Evolutionary conservation across 2,329 filamentous ascomycete genomes (phyloP).

Genomic region (Bipolaris oryzae): DNA sequence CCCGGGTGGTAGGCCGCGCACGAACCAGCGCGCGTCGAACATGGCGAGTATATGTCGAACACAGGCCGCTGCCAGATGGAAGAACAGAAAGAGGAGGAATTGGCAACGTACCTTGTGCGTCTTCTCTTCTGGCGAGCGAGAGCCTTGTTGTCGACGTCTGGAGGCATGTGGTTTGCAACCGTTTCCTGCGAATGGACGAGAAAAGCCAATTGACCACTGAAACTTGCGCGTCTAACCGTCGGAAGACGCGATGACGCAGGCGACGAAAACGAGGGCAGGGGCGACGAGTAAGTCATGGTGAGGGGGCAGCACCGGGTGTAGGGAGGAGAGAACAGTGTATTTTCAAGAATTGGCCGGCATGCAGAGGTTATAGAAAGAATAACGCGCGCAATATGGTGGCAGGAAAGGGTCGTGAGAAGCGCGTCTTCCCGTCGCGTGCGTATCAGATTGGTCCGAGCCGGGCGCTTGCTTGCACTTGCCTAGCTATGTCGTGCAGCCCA

Average conservation of each 20-base stretch:
- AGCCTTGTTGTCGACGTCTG: slow-evolving; percentile 64
- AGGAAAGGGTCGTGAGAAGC: slow-evolving; percentile 30
- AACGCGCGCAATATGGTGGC: slow-evolving; percentile 33
- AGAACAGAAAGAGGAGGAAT: slow-evolving; percentile 13
- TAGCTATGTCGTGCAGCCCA: slow-evolving; percentile 22
- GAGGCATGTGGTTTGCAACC: slow-evolving; percentile 61
- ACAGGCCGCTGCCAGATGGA: slow-evolving; percentile 21
- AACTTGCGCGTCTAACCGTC: slow-evolving; percentile 36
- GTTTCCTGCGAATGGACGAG: slow-evolving; percentile 65
- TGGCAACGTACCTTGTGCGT: slow-evolving; percentile 62
- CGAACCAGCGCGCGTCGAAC: slow-evolving; percentile 43
- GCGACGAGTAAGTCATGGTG: slow-evolving; percentile 33
- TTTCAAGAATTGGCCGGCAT: slow-evolving; percentile 18
- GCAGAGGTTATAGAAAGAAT: slow-evolving; percentile 17
- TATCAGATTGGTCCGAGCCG: slow-evolving; percentile 19
- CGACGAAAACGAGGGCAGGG: slow-evolving; percentile 37
- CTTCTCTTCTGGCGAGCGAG: slow-evolving; percentile 66
- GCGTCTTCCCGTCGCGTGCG: slow-evolving; percentile 21
- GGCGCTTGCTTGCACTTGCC: slow-evolving; percentile 18
- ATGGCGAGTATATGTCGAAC: slow-evolving; percentile 24
- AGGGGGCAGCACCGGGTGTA: slow-evolving; percentile 1
- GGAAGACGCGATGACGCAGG: slow-evolving; percentile 25
- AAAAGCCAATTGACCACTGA: slow-evolving; percentile 56
- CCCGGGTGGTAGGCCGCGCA: slow-evolving; percentile 27
- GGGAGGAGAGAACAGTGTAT: neutral